Evolutionary conservation across 1,284 basidiomycete genomes (phyloP).

Genomic region (Austroboletus rostrupii): DNA sequence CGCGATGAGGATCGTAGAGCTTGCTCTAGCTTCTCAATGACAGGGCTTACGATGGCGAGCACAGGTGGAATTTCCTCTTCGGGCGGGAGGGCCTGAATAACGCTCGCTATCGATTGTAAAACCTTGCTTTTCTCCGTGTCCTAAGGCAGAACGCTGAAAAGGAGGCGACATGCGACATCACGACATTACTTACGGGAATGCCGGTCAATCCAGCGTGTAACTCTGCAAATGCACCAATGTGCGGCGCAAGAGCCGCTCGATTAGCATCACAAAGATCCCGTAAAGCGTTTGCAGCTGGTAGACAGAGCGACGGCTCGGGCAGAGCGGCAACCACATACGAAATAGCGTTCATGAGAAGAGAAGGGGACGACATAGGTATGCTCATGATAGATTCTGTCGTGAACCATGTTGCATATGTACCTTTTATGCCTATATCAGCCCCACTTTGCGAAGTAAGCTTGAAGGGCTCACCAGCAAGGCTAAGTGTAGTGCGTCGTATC

Average conservation of each 20-base stretch:
- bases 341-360: constrained; percentile 35
- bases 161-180: background rate
- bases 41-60: constrained; percentile 75
- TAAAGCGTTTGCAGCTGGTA: constrained; percentile 75
- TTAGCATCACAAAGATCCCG: constrained; percentile 87
- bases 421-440: constrained; percentile 36
- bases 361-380: constrained; percentile 29
- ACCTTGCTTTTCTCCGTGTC: constrained; percentile 87
- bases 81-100: constrained; percentile 82
- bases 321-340: constrained; percentile 73
- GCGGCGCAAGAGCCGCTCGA: constrained; percentile 70
- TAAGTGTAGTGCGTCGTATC: constrained; percentile 68
- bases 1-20: constrained; percentile 51
- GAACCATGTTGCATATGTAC: constrained; percentile 85
- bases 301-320: constrained; percentile 59
- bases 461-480: constrained; percentile 58
- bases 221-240: constrained; percentile 80
- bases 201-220: constrained; percentile 71
- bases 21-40: constrained; percentile 64
- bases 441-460: background rate
- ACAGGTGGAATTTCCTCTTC: constrained; percentile 73
- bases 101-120: constrained; percentile 84
- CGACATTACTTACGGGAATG: constrained; percentile 57
- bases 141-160: constrained; percentile 32
- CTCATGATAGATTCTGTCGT: constrained; percentile 47